Evolutionary conservation across 208 protist genomes (phyloP).

Genomic region (Acanthamoeba lenticulata): DNA sequence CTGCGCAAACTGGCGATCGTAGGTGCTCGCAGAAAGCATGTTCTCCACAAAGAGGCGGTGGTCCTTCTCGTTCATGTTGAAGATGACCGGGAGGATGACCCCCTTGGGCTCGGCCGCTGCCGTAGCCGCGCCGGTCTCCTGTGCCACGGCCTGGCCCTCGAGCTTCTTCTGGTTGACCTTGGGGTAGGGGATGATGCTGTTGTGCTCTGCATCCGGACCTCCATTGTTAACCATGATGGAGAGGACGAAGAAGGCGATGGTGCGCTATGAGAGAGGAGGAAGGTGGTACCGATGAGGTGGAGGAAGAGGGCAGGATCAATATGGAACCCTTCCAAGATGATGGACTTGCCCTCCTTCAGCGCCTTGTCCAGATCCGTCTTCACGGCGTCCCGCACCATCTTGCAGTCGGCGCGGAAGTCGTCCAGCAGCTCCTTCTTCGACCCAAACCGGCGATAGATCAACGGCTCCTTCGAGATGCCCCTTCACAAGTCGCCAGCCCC

Average conservation of each 20-base stretch:
- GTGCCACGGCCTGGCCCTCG: constrained; percentile 30
- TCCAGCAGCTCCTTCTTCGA: constrained; percentile 44
- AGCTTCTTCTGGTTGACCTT: constrained; percentile 64
- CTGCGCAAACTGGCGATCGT: constrained; percentile 41
- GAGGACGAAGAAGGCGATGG: background rate
- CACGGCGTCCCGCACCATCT: constrained; percentile 73
- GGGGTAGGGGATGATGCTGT: constrained; percentile 65
- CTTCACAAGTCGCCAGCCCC: background rate
- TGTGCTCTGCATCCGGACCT: constrained; percentile 8
- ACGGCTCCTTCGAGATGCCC: background rate
- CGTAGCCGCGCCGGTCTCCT: too few species aligned
- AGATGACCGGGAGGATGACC: constrained; percentile 78
- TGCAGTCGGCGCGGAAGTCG: constrained; percentile 9
- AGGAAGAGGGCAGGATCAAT: constrained; percentile 78
- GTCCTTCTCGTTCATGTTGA: constrained; percentile 71
- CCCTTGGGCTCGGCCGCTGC: constrained; percentile 72
- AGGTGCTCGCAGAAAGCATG: constrained; percentile 72
- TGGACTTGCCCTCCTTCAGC: constrained; percentile 84
- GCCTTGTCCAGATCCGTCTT: constrained; percentile 81
- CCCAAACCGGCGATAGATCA: constrained; percentile 36
- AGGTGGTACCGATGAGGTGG: constrained; percentile 67
- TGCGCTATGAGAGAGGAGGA: background rate
- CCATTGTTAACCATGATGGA: background rate
- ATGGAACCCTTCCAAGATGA: constrained; percentile 85
- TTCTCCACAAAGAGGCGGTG: constrained; percentile 76